phyloP scores from a whole-genome alignment of 2,329 filamentous ascomycete species.

The Grosmannia huntii region DNA sequence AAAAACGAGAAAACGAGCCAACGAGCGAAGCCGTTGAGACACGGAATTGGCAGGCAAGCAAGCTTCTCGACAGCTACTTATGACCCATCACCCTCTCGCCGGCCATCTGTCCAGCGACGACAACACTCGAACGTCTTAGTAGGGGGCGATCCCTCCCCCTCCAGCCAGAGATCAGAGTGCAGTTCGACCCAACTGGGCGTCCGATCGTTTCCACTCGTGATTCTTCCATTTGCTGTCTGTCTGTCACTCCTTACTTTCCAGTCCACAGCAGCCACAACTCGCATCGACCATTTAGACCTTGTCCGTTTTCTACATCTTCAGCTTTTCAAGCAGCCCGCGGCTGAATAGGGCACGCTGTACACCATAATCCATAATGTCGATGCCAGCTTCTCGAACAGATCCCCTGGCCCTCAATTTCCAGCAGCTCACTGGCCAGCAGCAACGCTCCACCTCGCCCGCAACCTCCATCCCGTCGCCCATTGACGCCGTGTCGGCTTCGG shows the following conservation, averaged over 20 bases:
- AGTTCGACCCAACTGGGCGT: no score
- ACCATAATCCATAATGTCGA: constrained; percentile 85
- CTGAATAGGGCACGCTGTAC: not conserved
- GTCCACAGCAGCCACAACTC: not conserved
- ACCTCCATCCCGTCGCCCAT: constrained; percentile 62
- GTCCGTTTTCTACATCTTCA: not conserved
- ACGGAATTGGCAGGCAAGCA: not conserved
- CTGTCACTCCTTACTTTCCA: not conserved
- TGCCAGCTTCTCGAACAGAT: constrained; percentile 79
- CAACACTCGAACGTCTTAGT: not conserved
- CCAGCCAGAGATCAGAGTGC: not conserved
- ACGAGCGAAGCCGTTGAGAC: not conserved
- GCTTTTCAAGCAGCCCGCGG: not conserved
- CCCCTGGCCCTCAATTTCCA: constrained; percentile 68
- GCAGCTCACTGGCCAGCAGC: constrained; percentile 45
- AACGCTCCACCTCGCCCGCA: constrained; percentile 67
- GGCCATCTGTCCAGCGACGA: not conserved
- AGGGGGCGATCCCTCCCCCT: not conserved
- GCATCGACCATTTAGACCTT: not conserved
- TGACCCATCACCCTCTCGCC: not conserved
- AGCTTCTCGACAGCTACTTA: not conserved
- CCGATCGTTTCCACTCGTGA: not conserved
- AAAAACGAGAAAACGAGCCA: not conserved
- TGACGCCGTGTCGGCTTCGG: constrained; percentile 48
- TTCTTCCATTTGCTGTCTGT: not conserved